Evolutionary conservation across 148 eudicot species (phyloP).

Genomic region (Camellia sinensis): DNA sequence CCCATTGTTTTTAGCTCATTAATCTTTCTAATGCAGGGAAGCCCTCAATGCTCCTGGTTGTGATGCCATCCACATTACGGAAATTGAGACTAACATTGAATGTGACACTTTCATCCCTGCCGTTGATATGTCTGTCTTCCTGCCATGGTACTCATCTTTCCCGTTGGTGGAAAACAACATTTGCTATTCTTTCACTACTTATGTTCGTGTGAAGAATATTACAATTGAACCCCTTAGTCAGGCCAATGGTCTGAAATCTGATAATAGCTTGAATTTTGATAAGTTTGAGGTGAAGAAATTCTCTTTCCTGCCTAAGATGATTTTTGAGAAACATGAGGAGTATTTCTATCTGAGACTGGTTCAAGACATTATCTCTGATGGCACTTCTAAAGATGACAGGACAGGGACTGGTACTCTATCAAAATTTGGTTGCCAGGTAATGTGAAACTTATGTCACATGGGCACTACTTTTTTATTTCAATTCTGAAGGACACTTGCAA

Average conservation of each 20-base stretch:
- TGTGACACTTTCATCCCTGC: slow-evolving; percentile 92
- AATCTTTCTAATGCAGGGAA: slow-evolving; percentile 59
- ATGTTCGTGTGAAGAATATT: slow-evolving; percentile 68
- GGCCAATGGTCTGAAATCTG: slow-evolving; percentile 29
- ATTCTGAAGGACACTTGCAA: slow-evolving; percentile 4
- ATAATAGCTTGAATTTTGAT: slow-evolving; percentile 16
- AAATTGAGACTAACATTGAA: slow-evolving; percentile 59
- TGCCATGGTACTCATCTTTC: slow-evolving; percentile 81
- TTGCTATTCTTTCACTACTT: slow-evolving; percentile 67
- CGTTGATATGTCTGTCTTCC: slow-evolving; percentile 58
- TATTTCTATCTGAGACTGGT: slow-evolving; percentile 60
- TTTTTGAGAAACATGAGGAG: slow-evolving; percentile 86
- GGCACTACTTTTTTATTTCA: neutral
- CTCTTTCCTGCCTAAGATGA: slow-evolving; percentile 62
- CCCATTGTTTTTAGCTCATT: slow-evolving; percentile 11
- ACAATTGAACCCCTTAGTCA: slow-evolving; percentile 27
- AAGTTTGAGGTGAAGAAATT: slow-evolving; percentile 61
- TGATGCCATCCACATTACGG: slow-evolving; percentile 86
- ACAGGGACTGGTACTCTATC: slow-evolving; percentile 92
- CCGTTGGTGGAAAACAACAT: slow-evolving; percentile 62
- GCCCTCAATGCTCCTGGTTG: slow-evolving; percentile 78
- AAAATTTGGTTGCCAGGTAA: slow-evolving; percentile 94
- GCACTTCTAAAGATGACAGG: slow-evolving; percentile 71
- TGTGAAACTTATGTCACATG: neutral
- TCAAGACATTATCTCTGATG: slow-evolving; percentile 65